Evolutionary conservation across 257 asterid species (phyloP).

Genomic region (Misopates orontium): DNA sequence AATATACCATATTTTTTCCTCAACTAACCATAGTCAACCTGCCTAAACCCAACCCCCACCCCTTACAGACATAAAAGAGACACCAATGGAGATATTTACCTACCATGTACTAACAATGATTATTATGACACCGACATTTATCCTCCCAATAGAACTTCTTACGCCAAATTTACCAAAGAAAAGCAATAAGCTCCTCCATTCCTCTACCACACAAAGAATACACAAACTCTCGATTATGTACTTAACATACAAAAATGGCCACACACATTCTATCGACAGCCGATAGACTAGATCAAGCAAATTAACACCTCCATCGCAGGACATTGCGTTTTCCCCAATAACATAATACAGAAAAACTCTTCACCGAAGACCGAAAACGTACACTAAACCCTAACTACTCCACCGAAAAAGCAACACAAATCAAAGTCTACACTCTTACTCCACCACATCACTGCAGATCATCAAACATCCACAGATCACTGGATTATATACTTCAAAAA

Average conservation of each 20-base stretch:
- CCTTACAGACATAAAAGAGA: too few species aligned
- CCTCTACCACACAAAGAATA: not conserved
- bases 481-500: constrained; percentile 16
- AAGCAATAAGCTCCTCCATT: not conserved
- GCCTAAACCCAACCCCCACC: too few species aligned
- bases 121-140: not conserved
- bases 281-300: constrained; percentile 23
- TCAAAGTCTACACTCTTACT: too few species aligned
- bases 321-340: not conserved
- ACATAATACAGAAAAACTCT: not conserved
- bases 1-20: too few species aligned
- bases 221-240: not conserved
- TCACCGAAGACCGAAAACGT: not conserved
- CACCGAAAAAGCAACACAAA: constrained; percentile 12
- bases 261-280: not conserved
- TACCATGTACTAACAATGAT: not conserved
- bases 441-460: constrained; percentile 20
- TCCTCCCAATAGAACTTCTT: not conserved
- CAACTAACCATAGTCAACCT: too few species aligned
- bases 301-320: not conserved
- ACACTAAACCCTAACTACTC: constrained; percentile 21
- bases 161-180: not conserved
- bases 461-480: constrained; percentile 27
- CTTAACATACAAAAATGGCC: not conserved
- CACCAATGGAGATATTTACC: not conserved